phyloP scores from a whole-genome alignment of 768 basidiomycete genomes.

The Boletus vermiculosoides region DNA sequence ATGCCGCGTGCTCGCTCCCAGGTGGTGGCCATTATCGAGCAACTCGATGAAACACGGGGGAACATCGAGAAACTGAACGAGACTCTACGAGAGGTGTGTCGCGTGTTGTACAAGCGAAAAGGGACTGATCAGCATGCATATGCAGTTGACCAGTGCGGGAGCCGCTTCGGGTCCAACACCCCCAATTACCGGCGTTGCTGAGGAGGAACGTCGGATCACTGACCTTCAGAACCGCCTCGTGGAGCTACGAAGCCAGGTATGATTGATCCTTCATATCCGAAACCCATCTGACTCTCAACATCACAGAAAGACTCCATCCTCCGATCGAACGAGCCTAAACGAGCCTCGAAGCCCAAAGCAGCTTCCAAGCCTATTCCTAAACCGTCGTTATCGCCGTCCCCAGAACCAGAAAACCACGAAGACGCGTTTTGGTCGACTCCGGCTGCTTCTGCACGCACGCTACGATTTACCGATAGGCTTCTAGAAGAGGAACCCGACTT shows the following conservation, averaged over 20 bases:
- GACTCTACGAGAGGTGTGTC: conserved; percentile 41
- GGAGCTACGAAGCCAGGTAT: conserved; percentile 41
- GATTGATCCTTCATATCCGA: conserved; percentile 8
- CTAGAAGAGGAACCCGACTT: conserved; percentile 64
- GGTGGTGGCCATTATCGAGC: conserved; percentile 37
- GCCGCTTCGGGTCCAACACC: conserved; percentile 20
- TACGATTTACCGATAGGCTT: conserved; percentile 63
- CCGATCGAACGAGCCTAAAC: conserved; percentile 20
- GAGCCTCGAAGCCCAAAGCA: conserved; percentile 9
- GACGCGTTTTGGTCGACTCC: conserved; percentile 67
- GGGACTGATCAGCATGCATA: neutral
- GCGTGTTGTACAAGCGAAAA: conserved; percentile 1
- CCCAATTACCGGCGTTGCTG: conserved; percentile 30
- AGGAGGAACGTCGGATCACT: conserved; percentile 43
- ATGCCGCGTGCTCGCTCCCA: conserved; percentile 51
- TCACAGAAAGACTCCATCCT: conserved; percentile 31
- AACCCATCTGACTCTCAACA: neutral
- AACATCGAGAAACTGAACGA: conserved; percentile 38
- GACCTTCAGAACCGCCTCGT: conserved; percentile 43
- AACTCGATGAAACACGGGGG: conserved; percentile 36
- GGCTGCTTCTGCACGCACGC: conserved; percentile 48
- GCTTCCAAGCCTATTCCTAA: conserved; percentile 10
- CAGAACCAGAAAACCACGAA: conserved; percentile 42
- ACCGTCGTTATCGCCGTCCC: conserved; percentile 19
- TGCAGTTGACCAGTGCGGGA: conserved; percentile 18